These are phyloP conservation scores for Kodamaea jinghongensis DNA, from an alignment of 805 yeast genomes.

Conservation along the genomic window DNA sequence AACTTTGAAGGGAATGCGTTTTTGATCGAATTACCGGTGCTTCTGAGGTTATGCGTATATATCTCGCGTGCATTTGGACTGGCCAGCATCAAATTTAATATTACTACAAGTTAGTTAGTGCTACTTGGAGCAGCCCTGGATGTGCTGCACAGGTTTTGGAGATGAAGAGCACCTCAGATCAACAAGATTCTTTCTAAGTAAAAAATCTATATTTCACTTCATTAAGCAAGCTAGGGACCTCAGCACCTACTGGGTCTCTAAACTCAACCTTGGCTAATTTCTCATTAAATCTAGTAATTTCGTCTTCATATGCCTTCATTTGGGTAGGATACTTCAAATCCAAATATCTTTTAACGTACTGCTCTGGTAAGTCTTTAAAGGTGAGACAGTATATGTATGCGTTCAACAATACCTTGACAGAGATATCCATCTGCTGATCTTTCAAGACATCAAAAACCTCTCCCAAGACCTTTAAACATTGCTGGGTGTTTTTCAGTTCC, in stretches of 20 bases:
- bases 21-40: too few relatives aligned
- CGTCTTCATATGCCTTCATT: constrained; percentile 12
- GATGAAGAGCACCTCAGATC: too few relatives aligned
- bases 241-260: constrained; percentile 24
- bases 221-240: constrained; percentile 36
- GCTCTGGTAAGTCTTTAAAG: constrained; percentile 36
- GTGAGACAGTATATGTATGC: constrained; percentile 38
- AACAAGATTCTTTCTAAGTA: too few relatives aligned
- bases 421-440: constrained; percentile 4
- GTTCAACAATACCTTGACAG: constrained; percentile 37
- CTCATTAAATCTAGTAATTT: constrained; percentile 11
- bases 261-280: constrained; percentile 13
- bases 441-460: constrained; percentile 19
- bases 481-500: constrained; percentile 34
- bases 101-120: too few relatives aligned
- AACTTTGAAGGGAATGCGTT: too few relatives aligned
- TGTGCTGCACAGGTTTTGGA: too few relatives aligned
- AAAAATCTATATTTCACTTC: constrained; percentile 22
- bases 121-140: too few relatives aligned
- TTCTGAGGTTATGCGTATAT: too few relatives aligned
- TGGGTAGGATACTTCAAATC: constrained; percentile 29
- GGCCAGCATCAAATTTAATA: too few relatives aligned
- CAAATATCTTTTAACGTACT: constrained; percentile 37
- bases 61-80: too few relatives aligned
- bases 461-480: constrained; percentile 27